Evolutionary conservation across 1,284 basidiomycete genomes (phyloP), one percentile per base, ranked within the genome.

Genomic region (Ceratorhiza oryzae-sativae): DNA sequence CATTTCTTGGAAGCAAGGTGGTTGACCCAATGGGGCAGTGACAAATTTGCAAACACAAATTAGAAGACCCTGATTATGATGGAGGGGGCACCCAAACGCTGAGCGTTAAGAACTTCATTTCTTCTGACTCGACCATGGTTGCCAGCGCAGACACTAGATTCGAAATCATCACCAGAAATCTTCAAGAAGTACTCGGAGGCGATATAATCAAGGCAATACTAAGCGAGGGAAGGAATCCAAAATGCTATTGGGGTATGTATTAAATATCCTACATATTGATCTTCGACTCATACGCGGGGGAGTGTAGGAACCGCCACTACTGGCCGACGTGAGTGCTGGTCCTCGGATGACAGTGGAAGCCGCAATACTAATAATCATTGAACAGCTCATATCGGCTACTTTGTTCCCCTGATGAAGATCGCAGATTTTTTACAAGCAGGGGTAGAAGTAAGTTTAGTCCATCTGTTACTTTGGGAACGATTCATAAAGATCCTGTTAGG

Each of bases 371-470:
- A 30, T 13, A 1, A 51, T 51, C 2, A 34, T 63, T 61, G 10
- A 70, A 36, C 73, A 97, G 95, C 95, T 23, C 97, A 99, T 78
- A 91, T 99, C 74, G 97, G 94, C 12, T 99, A 99, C 85, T 95
- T 98, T 79, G 97, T 97, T 0, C 90, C 97, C 2, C 83, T 99
- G 72, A 91, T 90, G 60, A 99, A 99, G 84, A 95, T 98, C 72
- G 95, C 96, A 42, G 97, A 99, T 84, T 99, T 99, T 81, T 82
- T 99, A 67, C 87, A 89, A 49, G 97, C 96, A 0, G 97, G 90
- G 34, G 95, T 97, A 12, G 90, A 90, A 80, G 89, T 90, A 71
- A 73, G 80, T 76, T 6, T 49, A 30, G 48, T n/a, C 53, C 9
- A 32, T 73, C 63, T 20, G 25, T 42, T 27, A 25, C 23, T 42